Percentiles rank a stretch among this genome's conserved stretches.
Conservation (phyloP, 129 eudicot species). For the Gnaphalium uliginosum region DNA sequence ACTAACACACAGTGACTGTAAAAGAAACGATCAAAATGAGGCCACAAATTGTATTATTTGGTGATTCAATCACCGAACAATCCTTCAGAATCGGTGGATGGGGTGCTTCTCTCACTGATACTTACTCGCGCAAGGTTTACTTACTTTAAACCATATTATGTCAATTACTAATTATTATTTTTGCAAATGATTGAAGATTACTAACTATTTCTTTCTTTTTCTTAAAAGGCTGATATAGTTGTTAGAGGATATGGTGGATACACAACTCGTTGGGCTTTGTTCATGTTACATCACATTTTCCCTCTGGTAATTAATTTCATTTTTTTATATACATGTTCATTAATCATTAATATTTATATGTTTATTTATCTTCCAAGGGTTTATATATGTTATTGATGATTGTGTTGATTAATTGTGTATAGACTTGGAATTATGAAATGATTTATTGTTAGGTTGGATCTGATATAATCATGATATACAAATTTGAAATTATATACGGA, state of each 20-base stretch:
- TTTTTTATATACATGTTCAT: neutral
- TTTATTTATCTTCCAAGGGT: too few relatives aligned
- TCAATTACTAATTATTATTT: neutral
- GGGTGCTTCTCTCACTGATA: slow-evolving; percentile 81
- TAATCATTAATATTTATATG: too few relatives aligned
- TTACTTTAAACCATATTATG: slow-evolving; percentile 2
- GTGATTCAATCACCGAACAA: slow-evolving; percentile 85
- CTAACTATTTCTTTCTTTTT: neutral
- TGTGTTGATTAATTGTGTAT: too few relatives aligned
- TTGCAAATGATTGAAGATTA: neutral
- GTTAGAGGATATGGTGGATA: slow-evolving; percentile 91
- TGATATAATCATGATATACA: neutral
- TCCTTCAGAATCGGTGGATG: slow-evolving; percentile 74
- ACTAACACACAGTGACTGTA: too few relatives aligned
- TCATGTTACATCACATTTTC: slow-evolving; percentile 73
- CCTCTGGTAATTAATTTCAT: slow-evolving; percentile 51
- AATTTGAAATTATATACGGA: neutral
- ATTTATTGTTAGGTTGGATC: slow-evolving; percentile 1
- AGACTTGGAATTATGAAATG: neutral
- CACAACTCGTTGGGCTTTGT: slow-evolving; percentile 87
- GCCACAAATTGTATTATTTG: slow-evolving; percentile 70
- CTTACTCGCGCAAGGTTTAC: slow-evolving; percentile 77
- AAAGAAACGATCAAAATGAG: slow-evolving; percentile 39
- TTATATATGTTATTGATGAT: too few relatives aligned
- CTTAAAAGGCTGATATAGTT: slow-evolving; percentile 65